Percentiles rank a stretch among this genome's conserved stretches.
phyloP scores from a whole-genome alignment of 2,329 filamentous ascomycete species.

The Thielaviopsis ethacetica region DNA sequence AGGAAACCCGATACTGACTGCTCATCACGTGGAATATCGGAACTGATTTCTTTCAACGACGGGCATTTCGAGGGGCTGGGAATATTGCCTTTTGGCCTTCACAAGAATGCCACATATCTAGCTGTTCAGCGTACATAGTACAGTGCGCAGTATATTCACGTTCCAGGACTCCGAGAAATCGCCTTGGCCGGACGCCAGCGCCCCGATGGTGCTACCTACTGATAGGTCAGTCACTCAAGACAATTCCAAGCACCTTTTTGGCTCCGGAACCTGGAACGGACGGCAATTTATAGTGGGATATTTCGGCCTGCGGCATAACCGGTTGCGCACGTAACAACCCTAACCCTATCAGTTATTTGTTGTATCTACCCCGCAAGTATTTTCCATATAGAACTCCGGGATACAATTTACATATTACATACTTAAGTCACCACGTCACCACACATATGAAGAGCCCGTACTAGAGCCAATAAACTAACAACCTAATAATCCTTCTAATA shows the following conservation, averaged over 20 bases:
- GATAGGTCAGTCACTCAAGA: not conserved
- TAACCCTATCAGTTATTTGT: not conserved
- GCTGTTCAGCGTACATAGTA: too few relatives aligned
- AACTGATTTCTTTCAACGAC: too few relatives aligned
- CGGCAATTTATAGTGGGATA: not conserved
- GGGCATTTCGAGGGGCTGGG: not conserved
- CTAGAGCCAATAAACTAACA: too few relatives aligned
- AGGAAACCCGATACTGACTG: too few relatives aligned
- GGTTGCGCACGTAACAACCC: not conserved
- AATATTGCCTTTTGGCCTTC: not conserved
- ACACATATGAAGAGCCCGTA: too few relatives aligned
- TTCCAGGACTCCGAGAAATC: not conserved
- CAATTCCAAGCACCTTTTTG: not conserved
- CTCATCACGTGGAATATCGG: too few relatives aligned
- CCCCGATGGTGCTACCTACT: not conserved
- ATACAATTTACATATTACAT: too few relatives aligned
- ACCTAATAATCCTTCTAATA: not conserved
- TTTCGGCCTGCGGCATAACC: not conserved
- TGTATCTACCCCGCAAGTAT: too few relatives aligned
- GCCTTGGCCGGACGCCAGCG: not conserved
- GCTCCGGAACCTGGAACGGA: not conserved
- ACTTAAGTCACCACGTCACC: too few relatives aligned
- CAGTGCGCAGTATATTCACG: too few relatives aligned
- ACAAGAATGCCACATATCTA: not conserved
- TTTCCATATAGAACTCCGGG: too few relatives aligned